These are phyloP conservation scores for Parascedosporium putredinis DNA, from an alignment of 2,329 filamentous ascomycete genomes.

Conservation along the genomic window DNA sequence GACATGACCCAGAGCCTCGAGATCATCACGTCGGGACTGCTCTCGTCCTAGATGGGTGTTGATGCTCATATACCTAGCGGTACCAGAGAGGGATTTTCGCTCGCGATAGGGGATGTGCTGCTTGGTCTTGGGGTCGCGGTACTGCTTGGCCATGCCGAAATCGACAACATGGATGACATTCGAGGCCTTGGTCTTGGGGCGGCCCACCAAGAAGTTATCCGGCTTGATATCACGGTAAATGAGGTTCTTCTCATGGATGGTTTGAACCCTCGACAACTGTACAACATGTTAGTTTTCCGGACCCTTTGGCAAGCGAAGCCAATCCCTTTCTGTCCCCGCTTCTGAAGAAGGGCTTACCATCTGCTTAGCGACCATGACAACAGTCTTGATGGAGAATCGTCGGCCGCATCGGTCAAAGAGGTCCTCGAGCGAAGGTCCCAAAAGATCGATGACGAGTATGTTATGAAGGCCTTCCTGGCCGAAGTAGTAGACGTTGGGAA, in stretches of 20 bases:
- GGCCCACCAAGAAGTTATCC: slow-evolving; percentile 96
- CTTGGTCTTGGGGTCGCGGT: slow-evolving; percentile 96
- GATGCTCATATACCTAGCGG: slow-evolving; percentile 98
- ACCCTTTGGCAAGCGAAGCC: neutral
- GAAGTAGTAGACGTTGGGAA: slow-evolving; percentile 99
- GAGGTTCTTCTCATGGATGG: slow-evolving; percentile 96
- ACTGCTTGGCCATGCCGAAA: slow-evolving; percentile 99
- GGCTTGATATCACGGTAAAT: slow-evolving; percentile 99
- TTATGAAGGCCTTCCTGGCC: slow-evolving; percentile 98
- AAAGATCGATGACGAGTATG: slow-evolving; percentile 93
- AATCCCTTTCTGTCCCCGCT: neutral
- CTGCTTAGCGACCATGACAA: slow-evolving; percentile 98
- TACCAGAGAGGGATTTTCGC: slow-evolving; percentile 91
- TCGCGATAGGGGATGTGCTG: slow-evolving; percentile 98
- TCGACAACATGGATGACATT: slow-evolving; percentile 98
- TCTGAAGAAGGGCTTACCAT: slow-evolving; percentile 53
- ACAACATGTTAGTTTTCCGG: neutral
- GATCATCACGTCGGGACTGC: slow-evolving; percentile 88
- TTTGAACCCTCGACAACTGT: slow-evolving; percentile 78
- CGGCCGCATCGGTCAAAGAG: slow-evolving; percentile 96
- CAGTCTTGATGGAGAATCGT: slow-evolving; percentile 92
- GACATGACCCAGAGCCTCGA: slow-evolving; percentile 74
- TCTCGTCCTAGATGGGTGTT: slow-evolving; percentile 96
- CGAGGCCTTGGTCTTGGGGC: slow-evolving; percentile 82
- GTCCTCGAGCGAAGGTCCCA: slow-evolving; percentile 90